These are phyloP conservation scores for Oryza brachyantha DNA, from an alignment of 176 grass and related monocot species.

Conservation along the genomic window DNA sequence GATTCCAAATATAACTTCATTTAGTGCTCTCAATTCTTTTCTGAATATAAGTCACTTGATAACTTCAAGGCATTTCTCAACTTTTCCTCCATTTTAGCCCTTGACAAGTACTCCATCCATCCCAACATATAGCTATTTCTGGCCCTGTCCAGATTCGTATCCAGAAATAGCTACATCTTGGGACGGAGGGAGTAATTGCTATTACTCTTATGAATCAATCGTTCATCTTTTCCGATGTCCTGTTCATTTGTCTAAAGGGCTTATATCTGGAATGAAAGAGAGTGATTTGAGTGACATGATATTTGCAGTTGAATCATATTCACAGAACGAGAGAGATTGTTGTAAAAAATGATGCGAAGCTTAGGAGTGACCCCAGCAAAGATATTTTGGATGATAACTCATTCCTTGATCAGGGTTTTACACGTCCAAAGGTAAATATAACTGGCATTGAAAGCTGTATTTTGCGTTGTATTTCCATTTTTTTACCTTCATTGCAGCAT, in stretches of 20 bases:
- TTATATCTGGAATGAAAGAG: not conserved
- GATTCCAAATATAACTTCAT: not conserved
- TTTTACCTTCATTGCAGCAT: not conserved
- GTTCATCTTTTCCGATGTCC: not conserved
- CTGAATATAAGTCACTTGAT: not conserved
- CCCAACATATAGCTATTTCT: too few species aligned
- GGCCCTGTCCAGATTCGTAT: too few species aligned
- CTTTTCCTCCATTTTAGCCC: not conserved
- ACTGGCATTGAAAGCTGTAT: not conserved
- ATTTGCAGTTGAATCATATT: slow-evolving; percentile 89
- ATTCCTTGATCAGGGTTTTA: slow-evolving; percentile 94
- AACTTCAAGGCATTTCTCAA: not conserved
- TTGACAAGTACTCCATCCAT: not conserved
- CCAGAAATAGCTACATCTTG: too few species aligned
- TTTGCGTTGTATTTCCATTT: slow-evolving; percentile 11
- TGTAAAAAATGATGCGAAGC: slow-evolving; percentile 79
- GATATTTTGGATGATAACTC: slow-evolving; percentile 56
- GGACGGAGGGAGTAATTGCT: not conserved
- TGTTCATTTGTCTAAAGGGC: not conserved
- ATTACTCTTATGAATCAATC: not conserved
- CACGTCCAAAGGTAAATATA: slow-evolving; percentile 81
- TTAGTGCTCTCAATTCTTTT: not conserved
- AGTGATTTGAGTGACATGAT: slow-evolving; percentile 2
- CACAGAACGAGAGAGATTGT: slow-evolving; percentile 79
- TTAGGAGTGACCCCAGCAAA: slow-evolving; percentile 55